A percentile compares a stretch with the other conserved stretches of the same genome.
Conservation (phyloP, 2,329 filamentous ascomycete genomes). For the Rachicladosporium sp. region DNA sequence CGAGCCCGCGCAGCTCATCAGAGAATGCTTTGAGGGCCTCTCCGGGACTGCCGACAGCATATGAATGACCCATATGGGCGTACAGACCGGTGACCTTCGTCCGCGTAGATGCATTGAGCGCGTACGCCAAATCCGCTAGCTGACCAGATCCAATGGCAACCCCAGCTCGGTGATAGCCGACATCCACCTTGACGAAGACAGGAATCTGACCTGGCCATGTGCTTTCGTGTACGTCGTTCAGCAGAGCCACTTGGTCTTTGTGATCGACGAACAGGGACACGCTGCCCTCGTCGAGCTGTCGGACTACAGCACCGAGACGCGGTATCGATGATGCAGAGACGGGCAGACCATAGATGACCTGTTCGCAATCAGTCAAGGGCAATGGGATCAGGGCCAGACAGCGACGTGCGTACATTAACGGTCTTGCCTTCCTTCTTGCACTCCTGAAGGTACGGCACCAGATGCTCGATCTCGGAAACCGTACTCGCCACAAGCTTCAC, state of each 20-base stretch:
- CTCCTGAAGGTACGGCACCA: conserved; percentile 48
- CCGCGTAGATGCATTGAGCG: conserved; percentile 34
- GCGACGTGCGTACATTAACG: conserved; percentile 55
- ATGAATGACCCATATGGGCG: conserved; percentile 61
- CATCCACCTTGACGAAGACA: conserved; percentile 63
- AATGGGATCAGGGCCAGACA: conserved; percentile 1
- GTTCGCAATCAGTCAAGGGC: neutral
- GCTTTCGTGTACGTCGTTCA: conserved; percentile 31
- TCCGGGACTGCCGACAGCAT: conserved; percentile 41
- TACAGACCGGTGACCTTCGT: conserved; percentile 52
- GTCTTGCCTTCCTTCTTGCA: conserved; percentile 41
- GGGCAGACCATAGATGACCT: conserved; percentile 63
- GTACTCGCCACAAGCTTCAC: conserved; percentile 61
- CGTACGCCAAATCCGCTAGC: conserved; percentile 36
- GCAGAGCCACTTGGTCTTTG: conserved; percentile 43
- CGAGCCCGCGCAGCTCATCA: conserved; percentile 46
- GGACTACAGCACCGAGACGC: conserved; percentile 46
- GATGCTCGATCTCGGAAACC: conserved; percentile 57
- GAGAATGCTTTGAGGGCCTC: conserved; percentile 49
- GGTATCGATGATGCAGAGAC: conserved; percentile 48
- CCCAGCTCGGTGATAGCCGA: conserved; percentile 60
- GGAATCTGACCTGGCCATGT: conserved; percentile 37
- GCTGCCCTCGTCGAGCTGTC: conserved; percentile 41
- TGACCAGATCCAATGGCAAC: conserved; percentile 39
- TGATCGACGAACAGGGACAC: conserved; percentile 61